Conservation (phyloP, 1,284 basidiomycete genomes). For the Entoloma clypeatum region DNA sequence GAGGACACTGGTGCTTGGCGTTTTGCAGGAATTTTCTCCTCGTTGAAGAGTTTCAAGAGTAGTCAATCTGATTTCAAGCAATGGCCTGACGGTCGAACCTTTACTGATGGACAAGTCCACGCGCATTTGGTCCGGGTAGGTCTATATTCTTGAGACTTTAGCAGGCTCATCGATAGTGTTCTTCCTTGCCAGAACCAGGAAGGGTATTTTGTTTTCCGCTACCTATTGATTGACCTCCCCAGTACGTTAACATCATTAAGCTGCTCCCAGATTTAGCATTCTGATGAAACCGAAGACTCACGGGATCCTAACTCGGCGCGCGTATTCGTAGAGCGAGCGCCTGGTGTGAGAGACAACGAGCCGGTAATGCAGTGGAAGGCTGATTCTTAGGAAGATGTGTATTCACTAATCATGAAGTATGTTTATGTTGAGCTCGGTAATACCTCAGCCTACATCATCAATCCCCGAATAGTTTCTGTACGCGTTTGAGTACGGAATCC, state of each 20-base stretch:
- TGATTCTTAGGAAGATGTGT: neutral
- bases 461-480: constrained; percentile 95
- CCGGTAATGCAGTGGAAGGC: constrained; percentile 63
- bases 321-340: constrained; percentile 65
- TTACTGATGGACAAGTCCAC: constrained; percentile 75
- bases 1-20: constrained; percentile 45
- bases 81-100: constrained; percentile 42
- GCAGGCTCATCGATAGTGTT: constrained; percentile 16
- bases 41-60: constrained; percentile 46
- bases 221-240: constrained; percentile 75
- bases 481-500: constrained; percentile 95
- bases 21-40: constrained; percentile 66
- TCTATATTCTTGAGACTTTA: constrained; percentile 13
- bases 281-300: constrained; percentile 44
- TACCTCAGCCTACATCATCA: constrained; percentile 29
- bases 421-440: neutral
- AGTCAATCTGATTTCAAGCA: constrained; percentile 28
- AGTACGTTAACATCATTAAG: constrained; percentile 43
- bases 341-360: constrained; percentile 67
- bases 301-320: constrained; percentile 57
- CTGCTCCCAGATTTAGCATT: constrained; percentile 9
- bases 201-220: constrained; percentile 74
- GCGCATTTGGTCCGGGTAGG: constrained; percentile 70
- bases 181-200: constrained; percentile 53
- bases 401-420: neutral